Evolutionary conservation across 805 yeast species (phyloP), one percentile per base, ranked within the genome.

Genomic region (Lachancea waltii): DNA sequence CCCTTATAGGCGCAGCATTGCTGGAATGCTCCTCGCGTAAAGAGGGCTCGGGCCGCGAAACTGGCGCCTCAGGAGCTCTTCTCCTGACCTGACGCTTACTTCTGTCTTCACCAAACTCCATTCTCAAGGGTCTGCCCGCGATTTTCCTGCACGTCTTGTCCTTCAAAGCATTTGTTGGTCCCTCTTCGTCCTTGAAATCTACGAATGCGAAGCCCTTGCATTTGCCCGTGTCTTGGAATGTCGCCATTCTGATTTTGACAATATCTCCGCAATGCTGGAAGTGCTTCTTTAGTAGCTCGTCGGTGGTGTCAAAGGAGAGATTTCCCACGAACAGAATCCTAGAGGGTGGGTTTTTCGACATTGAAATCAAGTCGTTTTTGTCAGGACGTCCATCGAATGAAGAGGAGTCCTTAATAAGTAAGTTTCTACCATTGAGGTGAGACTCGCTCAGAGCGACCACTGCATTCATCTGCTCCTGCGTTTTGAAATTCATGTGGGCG

Each of bases 151-250:
- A 77, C 23, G 72, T 51, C 58, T 77, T 80, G 46, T 85, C 90
- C 48, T 73, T 77, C 45, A 92, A 67, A 1, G 97, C 97, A 25
- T 69, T 69, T 0, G 92, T 83, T 21, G 96, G 89, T 7, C 92
- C 89, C 26, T 74, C 77, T 46, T 81, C 85, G 47, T 79, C 80
- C 45, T 68, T 74, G 64, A 89, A 90, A 60, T 90, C 97, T 24
- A 90, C 67, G 54, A 92, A 90, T 1, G 95, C 87, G 67, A 90
- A 90, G 2, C 97, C 97, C 62, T 92, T 92, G 68, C 97, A 90
- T 58, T 89, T 90, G 1, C 97, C 97, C 35, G 83, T 68, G 58
- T 90, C 98, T 63, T 92, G 87, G 63, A 90, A 90, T n/a, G 98
- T 89, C 3, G 97, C 97, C 94, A 89, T 90, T 60, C 98, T 75